Percentiles rank a stretch among this genome's conserved stretches.
Conservation (phyloP, 2,329 filamentous ascomycete genomes). For the Oidium heveae region DNA sequence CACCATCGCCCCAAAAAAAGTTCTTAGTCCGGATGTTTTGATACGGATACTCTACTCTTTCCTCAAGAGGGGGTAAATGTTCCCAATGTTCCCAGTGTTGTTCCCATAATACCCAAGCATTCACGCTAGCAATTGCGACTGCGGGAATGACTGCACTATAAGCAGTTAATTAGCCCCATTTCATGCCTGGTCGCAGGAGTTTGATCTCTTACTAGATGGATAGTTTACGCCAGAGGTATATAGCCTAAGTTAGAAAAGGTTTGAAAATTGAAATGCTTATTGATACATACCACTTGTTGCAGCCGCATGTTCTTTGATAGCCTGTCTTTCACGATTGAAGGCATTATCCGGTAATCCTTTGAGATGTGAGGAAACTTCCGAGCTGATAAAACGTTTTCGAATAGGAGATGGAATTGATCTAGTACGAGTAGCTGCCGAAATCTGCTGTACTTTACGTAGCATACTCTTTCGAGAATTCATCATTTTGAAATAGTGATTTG, state of each 20-base stretch:
- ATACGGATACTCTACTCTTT: conserved; percentile 83
- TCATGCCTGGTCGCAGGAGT: background rate
- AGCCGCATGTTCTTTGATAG: conserved; percentile 74
- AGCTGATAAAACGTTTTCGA: conserved; percentile 50
- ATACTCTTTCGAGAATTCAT: too few species aligned
- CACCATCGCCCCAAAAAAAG: conserved; percentile 82
- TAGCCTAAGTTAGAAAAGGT: conserved; percentile 2
- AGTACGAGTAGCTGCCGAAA: background rate
- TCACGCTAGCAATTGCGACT: conserved; percentile 46
- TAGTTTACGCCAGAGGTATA: conserved; percentile 88
- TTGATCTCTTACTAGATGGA: conserved; percentile 57
- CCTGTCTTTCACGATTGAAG: conserved; percentile 78
- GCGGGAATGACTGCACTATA: conserved; percentile 47
- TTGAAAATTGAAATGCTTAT: background rate
- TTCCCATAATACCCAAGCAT: conserved; percentile 77
- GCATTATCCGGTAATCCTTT: conserved; percentile 50
- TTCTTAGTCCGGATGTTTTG: conserved; percentile 96
- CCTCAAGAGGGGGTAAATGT: conserved; percentile 68
- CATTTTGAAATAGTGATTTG: too few species aligned
- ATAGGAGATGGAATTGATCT: conserved; percentile 20
- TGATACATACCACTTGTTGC: conserved; percentile 49
- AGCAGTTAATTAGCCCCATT: background rate
- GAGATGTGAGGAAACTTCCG: conserved; percentile 25
- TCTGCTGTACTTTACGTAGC: too few species aligned
- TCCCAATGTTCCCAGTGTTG: conserved; percentile 94